Evolutionary conservation across 257 asterid genomes (phyloP).

Genomic region (Jacaranda copaia): DNA sequence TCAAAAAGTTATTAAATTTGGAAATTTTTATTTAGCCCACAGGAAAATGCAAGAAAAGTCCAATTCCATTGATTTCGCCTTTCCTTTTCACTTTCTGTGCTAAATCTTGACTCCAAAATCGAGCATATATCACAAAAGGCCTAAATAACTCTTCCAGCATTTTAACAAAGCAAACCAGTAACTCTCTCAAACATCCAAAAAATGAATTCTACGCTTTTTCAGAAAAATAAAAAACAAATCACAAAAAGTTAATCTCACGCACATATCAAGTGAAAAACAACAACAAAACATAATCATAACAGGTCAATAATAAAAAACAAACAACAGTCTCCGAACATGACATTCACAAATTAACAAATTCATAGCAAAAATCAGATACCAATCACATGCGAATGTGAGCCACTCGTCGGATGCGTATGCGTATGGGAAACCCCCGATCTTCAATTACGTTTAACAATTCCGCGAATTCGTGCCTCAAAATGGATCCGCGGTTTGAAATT

Average conservation of each 20-base stretch:
- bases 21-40: background rate
- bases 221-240: background rate
- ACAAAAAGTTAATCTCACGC: background rate
- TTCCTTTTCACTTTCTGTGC: constrained; percentile 6
- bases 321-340: constrained; percentile 12
- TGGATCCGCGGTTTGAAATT: constrained; percentile 30
- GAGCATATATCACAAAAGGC: background rate
- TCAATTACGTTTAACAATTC: constrained; percentile 24
- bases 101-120: constrained; percentile 21
- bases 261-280: constrained; percentile 17
- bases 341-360: constrained; percentile 16
- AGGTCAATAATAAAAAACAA: constrained; percentile 7
- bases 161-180: background rate
- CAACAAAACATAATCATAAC: background rate
- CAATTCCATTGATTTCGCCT: background rate
- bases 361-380: constrained; percentile 32
- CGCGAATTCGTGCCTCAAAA: constrained; percentile 19
- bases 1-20: background rate
- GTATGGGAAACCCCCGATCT: constrained; percentile 6
- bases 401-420: constrained; percentile 27
- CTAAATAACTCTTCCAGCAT: background rate
- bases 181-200: constrained; percentile 4
- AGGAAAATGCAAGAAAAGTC: background rate
- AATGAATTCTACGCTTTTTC: background rate
- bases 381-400: constrained; percentile 45